phyloP scores from a whole-genome alignment of 2,329 filamentous ascomycete species.

The Diaporthe vaccinii region DNA sequence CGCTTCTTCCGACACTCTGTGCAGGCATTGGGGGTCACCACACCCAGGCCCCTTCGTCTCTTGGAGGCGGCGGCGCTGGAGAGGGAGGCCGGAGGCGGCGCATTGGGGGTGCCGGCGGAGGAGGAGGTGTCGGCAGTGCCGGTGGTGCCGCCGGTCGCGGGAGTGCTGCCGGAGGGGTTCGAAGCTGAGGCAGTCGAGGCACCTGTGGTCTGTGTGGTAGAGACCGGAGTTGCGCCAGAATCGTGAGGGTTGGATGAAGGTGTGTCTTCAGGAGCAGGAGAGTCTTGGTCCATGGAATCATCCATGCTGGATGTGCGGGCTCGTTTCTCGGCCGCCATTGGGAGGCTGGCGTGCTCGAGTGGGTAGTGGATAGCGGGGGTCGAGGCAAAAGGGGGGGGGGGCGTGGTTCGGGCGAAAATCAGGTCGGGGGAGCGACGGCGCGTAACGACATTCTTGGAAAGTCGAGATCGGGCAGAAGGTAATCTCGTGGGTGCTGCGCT shows the following conservation, averaged over 20 bases:
- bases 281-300: constrained; percentile 41
- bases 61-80: constrained; percentile 55
- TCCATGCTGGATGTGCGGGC: constrained; percentile 39
- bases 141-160: constrained; percentile 25
- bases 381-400: background rate
- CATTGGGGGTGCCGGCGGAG: constrained; percentile 45
- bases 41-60: constrained; percentile 66
- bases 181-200: constrained; percentile 31
- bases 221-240: constrained; percentile 25
- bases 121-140: constrained; percentile 45
- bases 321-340: constrained; percentile 32
- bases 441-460: constrained; percentile 15
- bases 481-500: background rate
- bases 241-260: constrained; percentile 13
- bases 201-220: constrained; percentile 25
- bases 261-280: constrained; percentile 16
- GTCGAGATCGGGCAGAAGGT: background rate
- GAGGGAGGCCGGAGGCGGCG: constrained; percentile 37
- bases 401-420: background rate
- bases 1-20: constrained; percentile 74
- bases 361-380: constrained; percentile 10
- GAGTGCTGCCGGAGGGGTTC: constrained; percentile 21
- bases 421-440: background rate
- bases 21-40: constrained; percentile 72
- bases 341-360: background rate